Evolutionary conservation across 441 rosid species (phyloP).

Genomic region (Dalechampia spathulata): DNA sequence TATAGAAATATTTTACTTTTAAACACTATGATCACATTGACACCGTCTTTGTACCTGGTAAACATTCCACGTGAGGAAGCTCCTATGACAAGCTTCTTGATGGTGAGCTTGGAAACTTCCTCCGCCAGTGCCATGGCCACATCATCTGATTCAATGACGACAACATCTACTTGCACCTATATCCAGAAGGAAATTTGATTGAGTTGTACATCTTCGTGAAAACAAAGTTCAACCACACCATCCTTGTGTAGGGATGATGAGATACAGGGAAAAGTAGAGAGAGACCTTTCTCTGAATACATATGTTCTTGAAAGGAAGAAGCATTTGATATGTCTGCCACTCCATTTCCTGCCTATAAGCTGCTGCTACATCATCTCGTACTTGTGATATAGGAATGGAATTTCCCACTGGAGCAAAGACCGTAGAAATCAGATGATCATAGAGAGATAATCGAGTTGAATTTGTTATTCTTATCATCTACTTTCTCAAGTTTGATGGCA

Average conservation of each 20-base stretch:
- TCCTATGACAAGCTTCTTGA: slow-evolving; percentile 79
- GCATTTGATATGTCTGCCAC: slow-evolving; percentile 45
- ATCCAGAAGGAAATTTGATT: too few species aligned
- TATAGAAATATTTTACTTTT: too few species aligned
- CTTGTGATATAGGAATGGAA: slow-evolving; percentile 53
- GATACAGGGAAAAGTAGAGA: slow-evolving; percentile 4
- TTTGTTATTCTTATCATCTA: not conserved
- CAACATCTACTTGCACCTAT: too few species aligned
- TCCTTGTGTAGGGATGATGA: not conserved
- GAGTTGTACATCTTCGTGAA: slow-evolving; percentile 4
- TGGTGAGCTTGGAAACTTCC: slow-evolving; percentile 40
- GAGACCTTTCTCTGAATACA: slow-evolving; percentile 58
- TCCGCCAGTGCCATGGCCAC: slow-evolving; percentile 58
- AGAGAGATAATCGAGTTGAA: not conserved
- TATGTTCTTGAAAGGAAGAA: slow-evolving; percentile 62
- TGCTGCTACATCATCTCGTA: slow-evolving; percentile 66
- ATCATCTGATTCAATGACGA: too few species aligned
- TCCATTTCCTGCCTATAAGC: slow-evolving; percentile 57
- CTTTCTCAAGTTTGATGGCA: not conserved
- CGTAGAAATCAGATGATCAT: slow-evolving; percentile 3
- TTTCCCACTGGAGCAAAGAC: slow-evolving; percentile 56
- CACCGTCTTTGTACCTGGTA: slow-evolving; percentile 34
- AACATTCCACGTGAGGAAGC: slow-evolving; percentile 58
- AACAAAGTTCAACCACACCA: not conserved
- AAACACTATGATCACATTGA: not conserved